These are phyloP conservation scores for Exophiala sp. DNA, from an alignment of 2,329 filamentous ascomycete species.

Conservation along the genomic window DNA sequence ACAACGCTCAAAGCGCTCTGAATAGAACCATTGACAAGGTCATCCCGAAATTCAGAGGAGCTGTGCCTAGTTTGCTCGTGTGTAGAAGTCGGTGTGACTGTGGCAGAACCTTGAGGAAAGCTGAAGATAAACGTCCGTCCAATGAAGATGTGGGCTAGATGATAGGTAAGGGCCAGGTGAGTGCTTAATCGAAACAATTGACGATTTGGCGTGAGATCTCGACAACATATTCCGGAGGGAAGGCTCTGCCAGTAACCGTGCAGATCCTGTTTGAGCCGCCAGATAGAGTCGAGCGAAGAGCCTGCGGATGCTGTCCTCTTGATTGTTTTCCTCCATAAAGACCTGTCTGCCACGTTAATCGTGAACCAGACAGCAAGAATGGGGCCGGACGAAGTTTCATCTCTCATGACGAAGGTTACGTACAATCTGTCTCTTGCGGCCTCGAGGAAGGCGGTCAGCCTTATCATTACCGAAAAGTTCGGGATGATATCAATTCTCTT, in stretches of 20 bases:
- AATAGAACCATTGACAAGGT: slow-evolving; percentile 31
- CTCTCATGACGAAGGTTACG: too few species aligned
- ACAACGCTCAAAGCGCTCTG: slow-evolving; percentile 31
- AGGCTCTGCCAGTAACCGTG: neutral
- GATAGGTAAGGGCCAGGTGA: slow-evolving; percentile 42
- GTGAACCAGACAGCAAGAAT: too few species aligned
- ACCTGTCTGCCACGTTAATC: too few species aligned
- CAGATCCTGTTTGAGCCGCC: neutral
- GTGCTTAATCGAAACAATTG: slow-evolving; percentile 20
- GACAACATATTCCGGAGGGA: neutral
- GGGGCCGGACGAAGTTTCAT: too few species aligned
- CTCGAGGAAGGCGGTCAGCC: slow-evolving; percentile 34
- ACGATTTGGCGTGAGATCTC: slow-evolving; percentile 17
- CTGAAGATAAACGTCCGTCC: slow-evolving; percentile 48
- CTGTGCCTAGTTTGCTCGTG: neutral
- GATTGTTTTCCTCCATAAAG: too few species aligned
- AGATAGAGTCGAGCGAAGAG: too few species aligned
- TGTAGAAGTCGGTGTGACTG: neutral
- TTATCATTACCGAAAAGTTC: slow-evolving; percentile 29
- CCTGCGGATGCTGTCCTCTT: too few species aligned
- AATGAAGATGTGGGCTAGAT: slow-evolving; percentile 49
- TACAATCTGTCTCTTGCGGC: neutral
- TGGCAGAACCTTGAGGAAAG: neutral
- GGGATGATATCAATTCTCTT: slow-evolving; percentile 19
- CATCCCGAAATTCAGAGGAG: slow-evolving; percentile 5